A percentile compares a stretch with the other conserved stretches of the same genome.
Conservation (phyloP, 768 basidiomycete genomes). For the Suillus hirtellus region DNA sequence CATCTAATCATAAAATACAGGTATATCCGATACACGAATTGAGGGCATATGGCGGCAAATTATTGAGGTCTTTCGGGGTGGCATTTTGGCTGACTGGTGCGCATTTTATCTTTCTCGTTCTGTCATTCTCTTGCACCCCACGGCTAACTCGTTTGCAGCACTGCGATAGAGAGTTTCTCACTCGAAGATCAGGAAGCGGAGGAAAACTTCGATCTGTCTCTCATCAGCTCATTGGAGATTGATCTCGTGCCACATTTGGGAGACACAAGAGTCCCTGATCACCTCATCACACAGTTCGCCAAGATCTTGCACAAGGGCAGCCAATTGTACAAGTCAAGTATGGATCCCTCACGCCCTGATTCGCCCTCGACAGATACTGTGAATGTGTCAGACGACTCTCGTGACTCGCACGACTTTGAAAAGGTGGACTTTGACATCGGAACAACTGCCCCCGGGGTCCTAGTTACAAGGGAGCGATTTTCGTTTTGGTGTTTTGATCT, state of each 20-base stretch:
- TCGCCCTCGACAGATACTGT: conserved; percentile 16
- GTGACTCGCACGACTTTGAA: conserved; percentile 32
- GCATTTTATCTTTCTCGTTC: conserved; percentile 22
- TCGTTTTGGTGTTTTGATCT: conserved; percentile 93
- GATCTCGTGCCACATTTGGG: conserved; percentile 81
- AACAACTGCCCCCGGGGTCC: conserved; percentile 55
- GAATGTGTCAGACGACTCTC: conserved; percentile 16
- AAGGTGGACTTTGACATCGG: conserved; percentile 48
- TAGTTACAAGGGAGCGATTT: conserved; percentile 79
- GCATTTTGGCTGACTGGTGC: conserved; percentile 83
- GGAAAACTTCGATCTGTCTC: conserved; percentile 81
- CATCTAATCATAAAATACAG: conserved; percentile 31
- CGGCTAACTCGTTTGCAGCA: conserved; percentile 37
- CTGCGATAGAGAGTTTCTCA: conserved; percentile 54
- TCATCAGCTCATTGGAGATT: conserved; percentile 77
- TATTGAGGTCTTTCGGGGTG: conserved; percentile 79
- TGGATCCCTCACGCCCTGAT: conserved; percentile 11
- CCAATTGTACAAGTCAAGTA: conserved; percentile 47
- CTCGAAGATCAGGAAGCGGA: conserved; percentile 71
- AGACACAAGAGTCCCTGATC: conserved; percentile 65
- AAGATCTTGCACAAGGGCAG: conserved; percentile 76
- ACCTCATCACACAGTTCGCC: conserved; percentile 65
- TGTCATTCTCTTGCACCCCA: not conserved
- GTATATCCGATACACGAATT: conserved; percentile 59
- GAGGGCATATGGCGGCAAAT: conserved; percentile 87